These are phyloP conservation scores for Tolypocladium amazonense DNA, from an alignment of 2,329 filamentous ascomycete species.

Conservation along the genomic window DNA sequence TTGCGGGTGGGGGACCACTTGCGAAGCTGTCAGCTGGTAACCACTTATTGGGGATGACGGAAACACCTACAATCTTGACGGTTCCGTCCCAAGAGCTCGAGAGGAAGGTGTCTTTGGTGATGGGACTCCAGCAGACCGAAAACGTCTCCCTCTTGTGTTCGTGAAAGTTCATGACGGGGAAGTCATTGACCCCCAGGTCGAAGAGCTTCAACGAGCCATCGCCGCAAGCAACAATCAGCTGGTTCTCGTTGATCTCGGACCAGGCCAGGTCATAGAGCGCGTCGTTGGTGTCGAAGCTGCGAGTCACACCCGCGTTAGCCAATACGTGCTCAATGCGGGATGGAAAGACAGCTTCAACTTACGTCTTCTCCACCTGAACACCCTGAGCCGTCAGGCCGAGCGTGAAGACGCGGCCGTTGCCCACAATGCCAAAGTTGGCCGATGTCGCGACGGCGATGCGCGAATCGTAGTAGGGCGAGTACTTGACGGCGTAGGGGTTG, in stretches of 20 bases:
- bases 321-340: neutral
- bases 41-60: neutral
- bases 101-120: conserved; percentile 82
- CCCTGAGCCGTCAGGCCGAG: conserved; percentile 75
- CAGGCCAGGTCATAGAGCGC: conserved; percentile 90
- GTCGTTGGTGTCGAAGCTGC: conserved; percentile 91
- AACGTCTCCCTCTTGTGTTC: conserved; percentile 93
- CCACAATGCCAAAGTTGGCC: conserved; percentile 95
- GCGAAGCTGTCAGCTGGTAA: neutral
- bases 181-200: conserved; percentile 70
- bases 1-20: conserved; percentile 75
- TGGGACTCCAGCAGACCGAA: conserved; percentile 82
- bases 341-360: conserved; percentile 11
- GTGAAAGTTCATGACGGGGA: conserved; percentile 83
- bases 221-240: conserved; percentile 78
- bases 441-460: conserved; percentile 81
- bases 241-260: conserved; percentile 95
- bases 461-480: conserved; percentile 96
- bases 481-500: conserved; percentile 95
- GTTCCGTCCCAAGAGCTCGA: conserved; percentile 95
- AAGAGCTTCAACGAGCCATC: conserved; percentile 94
- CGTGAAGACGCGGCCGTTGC: conserved; percentile 84
- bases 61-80: conserved; percentile 63
- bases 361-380: conserved; percentile 77
- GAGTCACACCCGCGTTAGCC: conserved; percentile 1